Percentiles rank a stretch among this genome's conserved stretches.
These are phyloP conservation scores for Cercospora zeae-maydis DNA, from an alignment of 2,329 filamentous ascomycete species.

Conservation along the genomic window DNA sequence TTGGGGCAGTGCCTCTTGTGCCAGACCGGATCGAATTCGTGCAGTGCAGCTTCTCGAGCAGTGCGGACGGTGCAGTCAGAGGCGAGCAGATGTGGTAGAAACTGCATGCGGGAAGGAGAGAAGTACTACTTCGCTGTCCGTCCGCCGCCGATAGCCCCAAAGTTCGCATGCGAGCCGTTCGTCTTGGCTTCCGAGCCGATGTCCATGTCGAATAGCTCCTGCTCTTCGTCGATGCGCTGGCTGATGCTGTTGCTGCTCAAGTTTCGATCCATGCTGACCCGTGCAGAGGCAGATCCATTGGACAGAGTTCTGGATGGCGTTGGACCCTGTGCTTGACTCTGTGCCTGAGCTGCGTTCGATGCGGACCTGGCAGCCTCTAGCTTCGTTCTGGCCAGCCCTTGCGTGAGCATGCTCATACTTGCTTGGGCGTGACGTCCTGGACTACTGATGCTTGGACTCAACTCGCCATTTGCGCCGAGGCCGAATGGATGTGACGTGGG, in stretches of 20 bases:
- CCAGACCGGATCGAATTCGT: neutral
- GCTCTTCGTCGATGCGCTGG: slow-evolving; percentile 27
- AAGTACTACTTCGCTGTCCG: slow-evolving; percentile 18
- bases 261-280: slow-evolving; percentile 24
- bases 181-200: slow-evolving; percentile 18
- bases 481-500: slow-evolving; percentile 23
- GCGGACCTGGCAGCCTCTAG: slow-evolving; percentile 35
- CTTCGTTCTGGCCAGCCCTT: slow-evolving; percentile 44
- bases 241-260: slow-evolving; percentile 25
- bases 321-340: neutral
- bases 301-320: slow-evolving; percentile 20
- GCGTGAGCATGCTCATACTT: slow-evolving; percentile 60
- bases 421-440: slow-evolving; percentile 54
- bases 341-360: slow-evolving; percentile 7
- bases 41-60: neutral
- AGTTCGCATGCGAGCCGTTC: slow-evolving; percentile 11
- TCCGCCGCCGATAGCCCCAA: slow-evolving; percentile 24
- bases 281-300: slow-evolving; percentile 19
- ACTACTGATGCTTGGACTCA: slow-evolving; percentile 49
- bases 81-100: neutral
- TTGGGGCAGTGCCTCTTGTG: neutral
- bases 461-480: slow-evolving; percentile 24
- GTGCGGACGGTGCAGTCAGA: neutral
- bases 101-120: neutral
- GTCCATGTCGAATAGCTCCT: slow-evolving; percentile 28